Percentiles rank a stretch among this genome's conserved stretches.
phyloP scores from a whole-genome alignment of 1,139 yeast species.

The Suhomyces maxii region DNA sequence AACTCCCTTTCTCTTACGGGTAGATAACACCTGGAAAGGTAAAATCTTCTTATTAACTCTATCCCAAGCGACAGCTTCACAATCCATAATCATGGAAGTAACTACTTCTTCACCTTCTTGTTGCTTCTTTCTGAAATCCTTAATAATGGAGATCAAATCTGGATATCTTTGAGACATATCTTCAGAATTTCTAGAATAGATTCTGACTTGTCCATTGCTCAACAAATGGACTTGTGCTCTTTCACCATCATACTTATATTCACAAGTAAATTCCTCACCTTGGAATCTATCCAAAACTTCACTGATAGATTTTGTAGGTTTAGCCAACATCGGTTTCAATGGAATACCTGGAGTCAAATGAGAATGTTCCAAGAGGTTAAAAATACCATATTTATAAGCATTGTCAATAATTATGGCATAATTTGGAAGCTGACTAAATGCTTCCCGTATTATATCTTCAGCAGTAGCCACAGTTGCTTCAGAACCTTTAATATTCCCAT shows the following conservation, averaged over 20 bases:
- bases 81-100: slow-evolving; percentile 71
- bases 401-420: slow-evolving; percentile 73
- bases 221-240: slow-evolving; percentile 90
- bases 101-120: slow-evolving; percentile 18
- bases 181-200: slow-evolving; percentile 93
- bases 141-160: slow-evolving; percentile 71
- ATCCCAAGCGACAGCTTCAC: slow-evolving; percentile 99
- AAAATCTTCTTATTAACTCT: slow-evolving; percentile 67
- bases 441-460: slow-evolving; percentile 79
- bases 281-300: slow-evolving; percentile 89
- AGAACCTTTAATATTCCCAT: slow-evolving; percentile 29
- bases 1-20: slow-evolving; percentile 92
- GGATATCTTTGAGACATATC: slow-evolving; percentile 97
- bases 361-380: slow-evolving; percentile 64
- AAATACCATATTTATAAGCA: slow-evolving; percentile 67
- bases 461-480: slow-evolving; percentile 50
- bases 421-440: slow-evolving; percentile 89
- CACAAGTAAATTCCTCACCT: slow-evolving; percentile 86
- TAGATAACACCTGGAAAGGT: slow-evolving; percentile 90
- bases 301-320: slow-evolving; percentile 89
- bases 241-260: slow-evolving; percentile 96
- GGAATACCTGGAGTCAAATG: slow-evolving; percentile 91
- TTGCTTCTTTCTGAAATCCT: slow-evolving; percentile 52
- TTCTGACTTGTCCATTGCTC: slow-evolving; percentile 64
- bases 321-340: slow-evolving; percentile 95